Percentiles rank a stretch among this genome's conserved stretches.
Conservation (phyloP, 2,329 filamentous ascomycete genomes). For the Samsoniella hepiali region DNA sequence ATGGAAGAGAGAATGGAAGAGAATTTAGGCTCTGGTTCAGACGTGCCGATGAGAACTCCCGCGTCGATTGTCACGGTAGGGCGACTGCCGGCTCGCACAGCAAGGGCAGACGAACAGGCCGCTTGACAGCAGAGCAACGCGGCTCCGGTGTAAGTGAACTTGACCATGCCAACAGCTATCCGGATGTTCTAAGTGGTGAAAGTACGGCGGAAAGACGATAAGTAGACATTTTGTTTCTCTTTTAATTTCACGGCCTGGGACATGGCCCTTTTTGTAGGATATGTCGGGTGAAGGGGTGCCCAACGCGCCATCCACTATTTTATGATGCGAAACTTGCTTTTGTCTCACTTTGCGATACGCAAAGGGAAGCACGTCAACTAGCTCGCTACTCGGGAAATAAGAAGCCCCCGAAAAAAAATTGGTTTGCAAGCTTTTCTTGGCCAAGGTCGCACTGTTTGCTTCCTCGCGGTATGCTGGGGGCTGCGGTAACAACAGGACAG, state of each 20-base stretch:
- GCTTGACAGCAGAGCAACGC: slow-evolving; percentile 11
- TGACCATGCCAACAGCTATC: not conserved
- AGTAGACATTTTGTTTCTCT: not conserved
- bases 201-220: not conserved
- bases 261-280: not conserved
- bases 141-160: slow-evolving; percentile 7
- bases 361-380: not conserved
- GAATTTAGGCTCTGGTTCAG: not conserved
- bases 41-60: slow-evolving; percentile 2
- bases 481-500: not conserved
- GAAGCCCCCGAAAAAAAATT: not conserved
- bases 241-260: not conserved
- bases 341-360: not conserved
- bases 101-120: not conserved
- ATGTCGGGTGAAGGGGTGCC: not conserved
- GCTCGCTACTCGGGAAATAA: not conserved
- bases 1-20: not conserved
- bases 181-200: not conserved
- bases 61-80: slow-evolving; percentile 12
- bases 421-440: not conserved
- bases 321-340: slow-evolving; percentile 1
- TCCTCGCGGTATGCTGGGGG: not conserved
- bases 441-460: not conserved
- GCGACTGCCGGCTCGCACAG: not conserved
- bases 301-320: not conserved